Base-by-base conservation (phyloP, 78 protist species). In the Dictyostelium intermedium region DNA sequence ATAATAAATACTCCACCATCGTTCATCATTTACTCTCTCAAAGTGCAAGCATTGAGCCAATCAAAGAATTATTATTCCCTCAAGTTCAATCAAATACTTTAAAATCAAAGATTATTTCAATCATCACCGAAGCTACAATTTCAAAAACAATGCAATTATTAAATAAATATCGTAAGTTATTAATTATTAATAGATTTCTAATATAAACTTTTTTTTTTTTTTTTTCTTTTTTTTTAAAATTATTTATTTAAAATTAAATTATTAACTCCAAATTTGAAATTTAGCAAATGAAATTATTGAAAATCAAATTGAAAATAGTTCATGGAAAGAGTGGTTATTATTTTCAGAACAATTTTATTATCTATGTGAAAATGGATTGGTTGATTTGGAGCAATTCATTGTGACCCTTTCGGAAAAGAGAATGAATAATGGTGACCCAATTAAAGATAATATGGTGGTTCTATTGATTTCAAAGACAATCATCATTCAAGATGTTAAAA, bases 281-380 rank as follows among this genome's bases (percentile, higher is more conserved):
- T 63, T 63, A 72, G 79, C 69, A 80, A 47, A 47, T 30, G 37
- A 80, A 47, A 27, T n/a, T 30, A 80, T 30, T 39, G 69, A 47
- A 27, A 47, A 80, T 50, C 84, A 80, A 80, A 60, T 82, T 82
- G 27, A 32, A 35, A 56, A 41, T 18, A 16, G 20, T 25, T 27
- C 76, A 35, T 82, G 86, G 86, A 82, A 82, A 56, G 86, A 82
- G 16, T 82, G 86, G 86, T 16, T 82, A 34, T 27, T 35, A 25
- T 82, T 82, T 82, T 32, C 76, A 18, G 86, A 82, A 25, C 86
- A 82, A 82, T 82, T 82, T 43, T 82, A 30, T 82, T 13, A 2
- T 20, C 37, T 82, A 20, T 70, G 39, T 9, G 86, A 82, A 34
- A 16, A 9, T 25, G 34, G 20, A 23, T 43, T 56, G 6, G 25